Percentiles rank a stretch among this genome's conserved stretches.
phyloP scores from a whole-genome alignment of 2,329 filamentous ascomycete species.

The Diaporthe citrichinensis region DNA sequence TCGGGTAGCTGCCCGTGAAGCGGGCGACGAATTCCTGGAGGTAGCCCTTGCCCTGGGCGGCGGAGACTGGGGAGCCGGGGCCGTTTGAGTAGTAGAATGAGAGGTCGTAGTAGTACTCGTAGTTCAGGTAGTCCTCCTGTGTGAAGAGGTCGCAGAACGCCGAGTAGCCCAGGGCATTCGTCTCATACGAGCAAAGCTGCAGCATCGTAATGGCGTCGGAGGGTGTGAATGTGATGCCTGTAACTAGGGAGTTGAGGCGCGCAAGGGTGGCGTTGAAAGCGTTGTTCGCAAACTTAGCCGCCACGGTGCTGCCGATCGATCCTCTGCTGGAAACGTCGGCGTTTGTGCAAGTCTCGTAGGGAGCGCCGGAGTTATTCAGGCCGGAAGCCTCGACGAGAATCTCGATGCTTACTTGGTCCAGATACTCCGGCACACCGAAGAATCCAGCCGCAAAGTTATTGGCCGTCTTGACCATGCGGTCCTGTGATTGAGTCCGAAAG shows the following conservation, averaged over 20 bases:
- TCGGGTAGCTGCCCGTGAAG: slow-evolving; percentile 49
- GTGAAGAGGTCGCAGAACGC: slow-evolving; percentile 58
- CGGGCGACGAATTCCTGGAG: slow-evolving; percentile 52
- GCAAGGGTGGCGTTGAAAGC: slow-evolving; percentile 49
- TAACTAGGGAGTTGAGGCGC: slow-evolving; percentile 49
- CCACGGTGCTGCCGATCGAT: slow-evolving; percentile 46
- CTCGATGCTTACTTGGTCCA: slow-evolving; percentile 51
- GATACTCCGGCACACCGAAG: slow-evolving; percentile 52
- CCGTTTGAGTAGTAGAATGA: slow-evolving; percentile 52
- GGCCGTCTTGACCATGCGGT: slow-evolving; percentile 52
- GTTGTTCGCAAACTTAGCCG: slow-evolving; percentile 45
- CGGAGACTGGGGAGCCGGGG: slow-evolving; percentile 51
- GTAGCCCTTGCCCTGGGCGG: slow-evolving; percentile 51
- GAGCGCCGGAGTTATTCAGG: slow-evolving; percentile 50
- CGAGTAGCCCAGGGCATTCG: slow-evolving; percentile 57
- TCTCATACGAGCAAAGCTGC: slow-evolving; percentile 53
- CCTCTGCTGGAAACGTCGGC: slow-evolving; percentile 45
- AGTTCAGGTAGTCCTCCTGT: slow-evolving; percentile 58
- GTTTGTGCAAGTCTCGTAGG: slow-evolving; percentile 49
- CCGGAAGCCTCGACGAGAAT: slow-evolving; percentile 50
- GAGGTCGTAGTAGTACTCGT: slow-evolving; percentile 60
- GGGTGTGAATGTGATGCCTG: slow-evolving; percentile 50
- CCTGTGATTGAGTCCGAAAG: slow-evolving; percentile 52
- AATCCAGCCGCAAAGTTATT: slow-evolving; percentile 52
- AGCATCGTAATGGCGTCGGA: slow-evolving; percentile 57